Base-by-base conservation (phyloP, 495 filamentous ascomycete species). In the Apodospora peruviana region DNA sequence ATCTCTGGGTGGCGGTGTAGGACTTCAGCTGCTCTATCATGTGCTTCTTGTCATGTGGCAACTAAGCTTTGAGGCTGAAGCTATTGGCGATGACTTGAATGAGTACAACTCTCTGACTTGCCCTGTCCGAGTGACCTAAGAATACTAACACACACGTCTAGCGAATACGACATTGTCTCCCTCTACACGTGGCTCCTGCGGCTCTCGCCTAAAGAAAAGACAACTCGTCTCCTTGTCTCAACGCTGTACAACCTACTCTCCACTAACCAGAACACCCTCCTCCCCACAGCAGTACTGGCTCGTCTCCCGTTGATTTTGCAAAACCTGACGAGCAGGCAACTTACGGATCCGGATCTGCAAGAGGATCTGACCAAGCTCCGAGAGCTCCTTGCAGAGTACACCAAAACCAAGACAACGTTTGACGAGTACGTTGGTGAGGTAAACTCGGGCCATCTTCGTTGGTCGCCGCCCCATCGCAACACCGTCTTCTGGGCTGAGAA, bases 121-220 rank as follows among this genome's bases (percentile, higher is more conserved):
- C 27, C 20, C 40, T 25, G 20, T 21, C 22, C 5, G 2, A 9
- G 46, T 4, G 22, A 14, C 7, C 12, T n/a, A 2, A 3, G 24
- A 7, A 16, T 46, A 32, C 44, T 46, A 23, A 46, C 14, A 4
- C 44, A 10, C 17, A 14, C 17, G 7, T 14, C 16, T 36, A 95
- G 90, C 41, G 89, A 94, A 69, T 87, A 95, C 70, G 90, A 97
- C 58, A 83, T 97, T 55, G 78, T 96, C 50, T 81, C 89, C 41
- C 82, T 96, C 48, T 96, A 94, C 66, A 90, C 85, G 18, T 86
- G 91, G 29, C 82, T 99, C 32, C 78, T 97, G 38, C 84, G 90
- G 23, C 73, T 95, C 12, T 95, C 93, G 4, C 90, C 91, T 25
- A 99, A 99, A 66, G 93, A 97, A 67, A 99, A 99, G 72, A 96